Conservation (phyloP, 176 grass and related monocot genomes). For the Oryza meyeriana region DNA sequence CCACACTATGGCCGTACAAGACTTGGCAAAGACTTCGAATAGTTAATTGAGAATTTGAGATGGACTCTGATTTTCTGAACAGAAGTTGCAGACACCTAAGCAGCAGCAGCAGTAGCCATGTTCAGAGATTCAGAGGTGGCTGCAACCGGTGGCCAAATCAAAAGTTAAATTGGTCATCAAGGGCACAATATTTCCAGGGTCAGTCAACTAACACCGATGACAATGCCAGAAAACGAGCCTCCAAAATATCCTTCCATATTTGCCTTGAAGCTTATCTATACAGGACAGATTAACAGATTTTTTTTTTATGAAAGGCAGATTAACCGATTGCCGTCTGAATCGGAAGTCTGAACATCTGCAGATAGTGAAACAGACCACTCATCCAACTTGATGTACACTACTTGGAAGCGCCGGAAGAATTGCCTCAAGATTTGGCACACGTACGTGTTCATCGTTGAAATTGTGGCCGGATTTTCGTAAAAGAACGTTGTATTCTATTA, state of each 20-base stretch:
- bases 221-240: not conserved
- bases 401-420: not conserved
- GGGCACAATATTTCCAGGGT: not conserved
- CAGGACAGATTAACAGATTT: not conserved
- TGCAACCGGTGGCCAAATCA: not conserved
- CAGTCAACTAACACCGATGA: slow-evolving; percentile 11
- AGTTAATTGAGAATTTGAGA: not conserved
- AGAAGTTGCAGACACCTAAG: not conserved
- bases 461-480: not conserved
- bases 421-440: not conserved
- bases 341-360: not conserved
- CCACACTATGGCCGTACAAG: not conserved
- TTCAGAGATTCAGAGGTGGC: slow-evolving; percentile 9
- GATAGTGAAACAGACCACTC: not conserved
- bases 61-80: not conserved
- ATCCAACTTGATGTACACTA: not conserved
- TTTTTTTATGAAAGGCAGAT: too few species aligned
- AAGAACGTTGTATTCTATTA: not conserved
- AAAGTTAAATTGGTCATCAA: not conserved
- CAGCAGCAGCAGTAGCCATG: not conserved
- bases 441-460: not conserved
- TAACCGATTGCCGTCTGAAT: not conserved
- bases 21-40: not conserved
- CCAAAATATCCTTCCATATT: not conserved
- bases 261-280: not conserved